Percentiles rank a stretch among this genome's conserved stretches.
Conservation (phyloP, 140 eudicot species). For the Ambrosia hybrid region DNA sequence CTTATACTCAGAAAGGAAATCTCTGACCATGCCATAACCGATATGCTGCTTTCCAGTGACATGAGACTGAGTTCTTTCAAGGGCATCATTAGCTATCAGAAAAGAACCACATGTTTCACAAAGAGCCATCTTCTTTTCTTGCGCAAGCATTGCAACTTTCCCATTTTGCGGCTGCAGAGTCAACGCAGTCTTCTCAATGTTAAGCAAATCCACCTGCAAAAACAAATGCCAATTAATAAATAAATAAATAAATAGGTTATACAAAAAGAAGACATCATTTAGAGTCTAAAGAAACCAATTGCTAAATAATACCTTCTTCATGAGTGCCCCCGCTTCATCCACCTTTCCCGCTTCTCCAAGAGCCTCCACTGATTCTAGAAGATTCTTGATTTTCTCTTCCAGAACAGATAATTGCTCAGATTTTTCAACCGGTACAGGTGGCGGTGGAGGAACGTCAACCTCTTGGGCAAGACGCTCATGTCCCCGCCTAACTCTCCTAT, state of each 20-base stretch:
- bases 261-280: background rate
- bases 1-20: conserved; percentile 74
- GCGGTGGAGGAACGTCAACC: conserved; percentile 73
- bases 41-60: conserved; percentile 42
- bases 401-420: conserved; percentile 78
- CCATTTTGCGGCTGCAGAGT: conserved; percentile 70
- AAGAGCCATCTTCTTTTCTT: too few relatives aligned
- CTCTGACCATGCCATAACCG: conserved; percentile 90
- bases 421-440: conserved; percentile 81
- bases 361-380: conserved; percentile 89
- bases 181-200: conserved; percentile 76
- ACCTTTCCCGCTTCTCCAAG: conserved; percentile 60
- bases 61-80: too few relatives aligned
- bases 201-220: conserved; percentile 83
- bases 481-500: conserved; percentile 90
- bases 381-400: conserved; percentile 91
- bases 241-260: background rate
- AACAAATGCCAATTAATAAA: background rate
- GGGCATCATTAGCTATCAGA: too few relatives aligned
- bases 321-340: conserved; percentile 86
- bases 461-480: conserved; percentile 95
- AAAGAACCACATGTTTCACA: too few relatives aligned
- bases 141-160: too few relatives aligned
- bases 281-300: background rate
- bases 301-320: conserved; percentile 70